Conservation (phyloP, 331 rosid species). For the Malus hybrid region DNA sequence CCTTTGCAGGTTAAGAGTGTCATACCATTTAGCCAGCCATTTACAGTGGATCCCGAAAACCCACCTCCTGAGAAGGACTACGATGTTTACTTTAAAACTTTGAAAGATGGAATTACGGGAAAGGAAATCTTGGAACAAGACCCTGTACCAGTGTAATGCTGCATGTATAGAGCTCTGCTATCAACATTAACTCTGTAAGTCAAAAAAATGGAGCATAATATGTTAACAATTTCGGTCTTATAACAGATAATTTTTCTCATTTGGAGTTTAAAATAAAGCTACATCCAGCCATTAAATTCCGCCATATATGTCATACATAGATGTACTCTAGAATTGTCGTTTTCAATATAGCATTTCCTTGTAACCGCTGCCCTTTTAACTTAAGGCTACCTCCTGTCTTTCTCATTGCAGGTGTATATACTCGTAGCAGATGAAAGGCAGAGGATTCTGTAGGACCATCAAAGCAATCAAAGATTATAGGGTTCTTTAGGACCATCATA, state of each 20-base stretch:
- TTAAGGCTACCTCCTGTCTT: background rate
- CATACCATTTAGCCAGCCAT: slow-evolving; percentile 80
- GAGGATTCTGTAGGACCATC: slow-evolving; percentile 8
- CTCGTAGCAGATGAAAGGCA: background rate
- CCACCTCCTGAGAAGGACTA: slow-evolving; percentile 86
- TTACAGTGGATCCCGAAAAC: slow-evolving; percentile 74
- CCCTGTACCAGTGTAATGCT: slow-evolving; percentile 45
- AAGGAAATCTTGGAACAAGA: slow-evolving; percentile 62
- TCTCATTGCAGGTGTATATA: slow-evolving; percentile 5
- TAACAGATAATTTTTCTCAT: background rate
- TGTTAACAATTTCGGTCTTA: background rate
- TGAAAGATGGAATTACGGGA: slow-evolving; percentile 83
- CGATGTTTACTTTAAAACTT: slow-evolving; percentile 47
- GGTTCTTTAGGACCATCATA: no score
- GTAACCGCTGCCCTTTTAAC: background rate
- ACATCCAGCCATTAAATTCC: no score
- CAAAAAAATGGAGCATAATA: background rate
- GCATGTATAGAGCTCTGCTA: background rate
- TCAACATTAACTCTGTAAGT: background rate
- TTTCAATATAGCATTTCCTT: background rate
- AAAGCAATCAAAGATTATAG: background rate
- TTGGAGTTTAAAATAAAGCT: no score
- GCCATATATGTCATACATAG: no score
- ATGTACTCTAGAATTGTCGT: no score
- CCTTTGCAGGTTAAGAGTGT: slow-evolving; percentile 80